Evolutionary conservation across 106 monocot species (phyloP), one percentile per base, ranked within the genome.

Genomic region (Triglochin maritima): DNA sequence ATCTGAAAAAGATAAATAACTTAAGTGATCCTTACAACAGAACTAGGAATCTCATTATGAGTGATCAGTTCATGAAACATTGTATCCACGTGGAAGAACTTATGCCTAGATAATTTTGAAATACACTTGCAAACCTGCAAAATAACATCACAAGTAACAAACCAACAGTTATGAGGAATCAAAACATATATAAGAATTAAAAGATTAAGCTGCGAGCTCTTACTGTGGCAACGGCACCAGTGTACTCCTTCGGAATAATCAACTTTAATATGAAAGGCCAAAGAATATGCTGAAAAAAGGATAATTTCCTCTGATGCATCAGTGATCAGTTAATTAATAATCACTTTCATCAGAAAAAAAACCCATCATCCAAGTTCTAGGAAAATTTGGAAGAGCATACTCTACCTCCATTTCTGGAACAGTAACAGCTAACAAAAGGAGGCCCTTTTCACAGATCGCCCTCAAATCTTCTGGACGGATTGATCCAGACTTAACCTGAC

Each of bases 371-470:
- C 29, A 11, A 60, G 60, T 47, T 9, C 57, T 16, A 16, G 3
- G 58, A 9, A 69, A 13, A 13, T 56, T 45, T 13, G 50, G 42
- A 11, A 67, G 55, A 54, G 5, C 0, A 71, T 17, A 3, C 4
- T 55, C 3, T 80, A 91, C 96, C 96, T 96, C 96, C 86, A 91
- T 91, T 76, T 96, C 96, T 62, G 96, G 96, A 71, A 96, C 82
- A 16, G 96, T 96, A 63, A 96, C 76, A 68, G 91, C 79, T 55
- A 96, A 64, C 57, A 96, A 78, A 71, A 96, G 85, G 9, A 96
- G 81, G 46, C 96, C 85, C 69, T 96, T 91, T 63, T 91, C 91
- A 84, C 87, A 91, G 50, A 91, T 56, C 53, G 81, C 78, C 70
- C 90, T 86, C 51, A 96, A 57, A 69, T 91, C 88, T 61, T 43